These are phyloP conservation scores for Eucalyptus urophylla DNA, from an alignment of 345 rosid species.

Conservation along the genomic window DNA sequence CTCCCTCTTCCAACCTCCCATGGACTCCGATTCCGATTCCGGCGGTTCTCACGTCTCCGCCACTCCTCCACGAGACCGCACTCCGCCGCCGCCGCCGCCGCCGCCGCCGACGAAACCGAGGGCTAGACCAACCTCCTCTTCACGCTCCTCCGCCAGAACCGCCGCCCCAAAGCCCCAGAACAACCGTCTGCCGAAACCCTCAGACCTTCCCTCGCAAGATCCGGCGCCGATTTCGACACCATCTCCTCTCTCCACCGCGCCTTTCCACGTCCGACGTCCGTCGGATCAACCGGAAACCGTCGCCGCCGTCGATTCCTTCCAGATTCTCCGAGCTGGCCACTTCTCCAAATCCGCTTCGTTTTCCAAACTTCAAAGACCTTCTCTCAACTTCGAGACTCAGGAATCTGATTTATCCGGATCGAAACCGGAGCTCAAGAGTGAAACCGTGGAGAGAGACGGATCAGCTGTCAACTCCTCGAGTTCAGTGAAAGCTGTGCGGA, in stretches of 20 bases:
- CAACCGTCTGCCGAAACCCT: constrained; percentile 4
- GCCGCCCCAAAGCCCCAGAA: constrained; percentile 7
- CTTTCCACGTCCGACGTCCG: constrained; percentile 27
- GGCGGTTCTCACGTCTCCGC: constrained; percentile 78
- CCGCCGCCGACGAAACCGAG: not conserved
- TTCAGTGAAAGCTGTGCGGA: constrained; percentile 2
- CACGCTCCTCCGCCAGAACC: not conserved
- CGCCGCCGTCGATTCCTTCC: constrained; percentile 12
- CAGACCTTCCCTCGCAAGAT: not conserved
- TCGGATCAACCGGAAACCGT: constrained; percentile 29
- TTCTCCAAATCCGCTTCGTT: constrained; percentile 52
- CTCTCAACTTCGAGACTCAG: constrained; percentile 26
- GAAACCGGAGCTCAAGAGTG: not conserved
- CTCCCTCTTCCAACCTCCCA: not conserved
- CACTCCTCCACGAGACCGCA: constrained; percentile 67
- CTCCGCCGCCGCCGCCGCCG: constrained; percentile 9
- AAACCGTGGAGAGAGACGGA: not conserved
- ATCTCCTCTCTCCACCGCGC: constrained; percentile 1
- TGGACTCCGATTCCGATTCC: constrained; percentile 86
- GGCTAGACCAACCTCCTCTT: constrained; percentile 5
- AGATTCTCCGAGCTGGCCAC: constrained; percentile 39
- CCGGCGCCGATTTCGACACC: not conserved
- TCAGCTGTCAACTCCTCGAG: not conserved
- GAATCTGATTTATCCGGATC: not conserved
- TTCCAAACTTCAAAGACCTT: constrained; percentile 33